Evolutionary conservation across 495 filamentous ascomycete species (phyloP).

Genomic region (Trichoderma erinaceum): DNA sequence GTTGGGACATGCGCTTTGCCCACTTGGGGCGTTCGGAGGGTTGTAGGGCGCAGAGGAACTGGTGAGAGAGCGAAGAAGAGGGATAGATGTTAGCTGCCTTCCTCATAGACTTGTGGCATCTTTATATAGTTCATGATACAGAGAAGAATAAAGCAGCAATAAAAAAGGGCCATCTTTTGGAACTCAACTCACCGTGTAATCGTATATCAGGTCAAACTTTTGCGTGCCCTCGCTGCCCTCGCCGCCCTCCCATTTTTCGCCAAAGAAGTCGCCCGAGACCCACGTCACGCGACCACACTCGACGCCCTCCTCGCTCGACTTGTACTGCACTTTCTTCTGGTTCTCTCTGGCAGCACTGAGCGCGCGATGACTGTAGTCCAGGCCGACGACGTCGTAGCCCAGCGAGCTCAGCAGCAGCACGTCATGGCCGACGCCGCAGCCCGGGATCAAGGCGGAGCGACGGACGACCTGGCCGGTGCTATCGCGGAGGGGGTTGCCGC

Average conservation of each 20-base stretch:
- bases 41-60: slow-evolving; percentile 79
- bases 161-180: neutral
- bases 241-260: slow-evolving; percentile 50
- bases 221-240: slow-evolving; percentile 33
- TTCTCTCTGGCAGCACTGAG: slow-evolving; percentile 46
- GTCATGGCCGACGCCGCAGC: slow-evolving; percentile 74
- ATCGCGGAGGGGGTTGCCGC: slow-evolving; percentile 7
- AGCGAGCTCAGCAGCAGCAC: slow-evolving; percentile 62
- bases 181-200: slow-evolving; percentile 61
- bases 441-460: slow-evolving; percentile 56
- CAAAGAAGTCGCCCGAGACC: slow-evolving; percentile 68
- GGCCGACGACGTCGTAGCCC: slow-evolving; percentile 67
- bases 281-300: slow-evolving; percentile 54
- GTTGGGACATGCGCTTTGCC: slow-evolving; percentile 58
- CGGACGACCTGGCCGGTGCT: slow-evolving; percentile 24
- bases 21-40: slow-evolving; percentile 59
- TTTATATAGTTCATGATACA: too few relatives aligned
- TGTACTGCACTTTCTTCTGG: slow-evolving; percentile 42
- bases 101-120: neutral
- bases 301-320: slow-evolving; percentile 34
- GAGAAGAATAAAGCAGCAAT: neutral
- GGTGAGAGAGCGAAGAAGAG: neutral
- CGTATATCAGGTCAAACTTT: slow-evolving; percentile 73
- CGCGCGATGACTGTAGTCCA: slow-evolving; percentile 59
- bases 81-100: neutral